phyloP scores from a whole-genome alignment of 768 basidiomycete species.

The Pisolithus sp. region DNA sequence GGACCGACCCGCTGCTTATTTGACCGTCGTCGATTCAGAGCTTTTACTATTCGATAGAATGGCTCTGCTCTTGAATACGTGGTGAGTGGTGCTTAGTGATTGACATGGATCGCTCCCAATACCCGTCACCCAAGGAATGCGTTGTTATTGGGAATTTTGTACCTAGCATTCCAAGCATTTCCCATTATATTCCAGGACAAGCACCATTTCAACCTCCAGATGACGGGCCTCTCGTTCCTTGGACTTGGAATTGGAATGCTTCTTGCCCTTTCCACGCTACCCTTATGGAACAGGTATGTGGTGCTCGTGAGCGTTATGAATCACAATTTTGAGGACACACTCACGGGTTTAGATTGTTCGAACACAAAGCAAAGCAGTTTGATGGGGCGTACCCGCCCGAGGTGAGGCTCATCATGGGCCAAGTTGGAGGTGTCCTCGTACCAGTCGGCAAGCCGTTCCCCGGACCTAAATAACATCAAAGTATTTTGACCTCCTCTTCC shows the following conservation, averaged over 20 bases:
- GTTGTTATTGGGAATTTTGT: constrained; percentile 38
- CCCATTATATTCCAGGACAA: constrained; percentile 43
- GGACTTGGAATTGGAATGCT: constrained; percentile 47
- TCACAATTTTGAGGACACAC: background rate
- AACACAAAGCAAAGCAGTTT: constrained; percentile 31
- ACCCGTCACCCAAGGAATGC: constrained; percentile 27
- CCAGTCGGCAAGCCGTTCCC: constrained; percentile 41
- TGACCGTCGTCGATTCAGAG: constrained; percentile 33
- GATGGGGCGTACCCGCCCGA: constrained; percentile 57
- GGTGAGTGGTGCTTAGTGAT: constrained; percentile 35
- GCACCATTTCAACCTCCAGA: constrained; percentile 50
- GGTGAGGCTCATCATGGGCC: constrained; percentile 56
- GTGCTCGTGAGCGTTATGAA: background rate
- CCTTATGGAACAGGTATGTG: constrained; percentile 38
- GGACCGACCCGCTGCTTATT: background rate
- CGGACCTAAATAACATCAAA: background rate
- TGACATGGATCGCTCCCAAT: background rate
- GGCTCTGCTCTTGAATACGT: constrained; percentile 64
- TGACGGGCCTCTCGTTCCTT: constrained; percentile 42
- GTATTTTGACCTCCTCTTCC: background rate
- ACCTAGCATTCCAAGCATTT: constrained; percentile 52
- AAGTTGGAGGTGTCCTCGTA: constrained; percentile 60
- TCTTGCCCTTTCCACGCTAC: constrained; percentile 31
- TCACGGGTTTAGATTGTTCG: constrained; percentile 29
- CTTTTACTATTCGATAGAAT: constrained; percentile 64